phyloP scores from a whole-genome alignment of 2,329 filamentous ascomycete genomes.

The Lecanoromycetidae sp. region DNA sequence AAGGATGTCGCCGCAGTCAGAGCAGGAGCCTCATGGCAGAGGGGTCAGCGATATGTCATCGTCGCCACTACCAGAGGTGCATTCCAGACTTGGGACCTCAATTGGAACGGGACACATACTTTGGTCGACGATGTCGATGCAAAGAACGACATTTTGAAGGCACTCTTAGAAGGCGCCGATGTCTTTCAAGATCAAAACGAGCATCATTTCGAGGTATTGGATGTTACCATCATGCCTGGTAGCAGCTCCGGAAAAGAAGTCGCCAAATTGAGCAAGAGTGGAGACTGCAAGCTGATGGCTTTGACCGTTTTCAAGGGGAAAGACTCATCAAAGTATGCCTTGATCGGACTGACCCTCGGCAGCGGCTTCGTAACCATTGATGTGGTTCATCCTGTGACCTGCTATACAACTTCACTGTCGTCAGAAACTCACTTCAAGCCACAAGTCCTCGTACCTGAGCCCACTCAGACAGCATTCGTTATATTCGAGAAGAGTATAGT shows the following conservation, averaged over 20 bases:
- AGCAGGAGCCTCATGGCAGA: constrained; percentile 56
- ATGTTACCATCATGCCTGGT: constrained; percentile 60
- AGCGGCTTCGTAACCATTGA: constrained; percentile 44
- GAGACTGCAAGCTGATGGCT: constrained; percentile 45
- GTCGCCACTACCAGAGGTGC: constrained; percentile 65
- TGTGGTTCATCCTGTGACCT: constrained; percentile 55
- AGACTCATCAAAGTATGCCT: constrained; percentile 50
- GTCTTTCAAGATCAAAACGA: constrained; percentile 38
- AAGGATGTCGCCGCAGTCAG: constrained; percentile 72
- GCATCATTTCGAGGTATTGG: constrained; percentile 59
- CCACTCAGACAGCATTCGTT: constrained; percentile 68
- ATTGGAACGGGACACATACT: constrained; percentile 73
- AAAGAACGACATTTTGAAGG: constrained; percentile 49
- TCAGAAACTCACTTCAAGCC: constrained; percentile 38
- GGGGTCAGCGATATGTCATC: constrained; percentile 75
- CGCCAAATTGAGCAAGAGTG: constrained; percentile 33
- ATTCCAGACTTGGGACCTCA: constrained; percentile 76
- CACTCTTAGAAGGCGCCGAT: constrained; percentile 46
- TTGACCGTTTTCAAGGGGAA: constrained; percentile 47
- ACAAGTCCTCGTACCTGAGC: constrained; percentile 63
- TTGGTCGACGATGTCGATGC: constrained; percentile 61
- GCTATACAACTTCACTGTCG: constrained; percentile 45
- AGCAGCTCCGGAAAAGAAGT: constrained; percentile 40
- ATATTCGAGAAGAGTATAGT: constrained; percentile 69
- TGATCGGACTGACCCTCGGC: constrained; percentile 59